These are phyloP conservation scores for Boletellus sp. DNA, from an alignment of 1,284 basidiomycete species.

Conservation along the genomic window DNA sequence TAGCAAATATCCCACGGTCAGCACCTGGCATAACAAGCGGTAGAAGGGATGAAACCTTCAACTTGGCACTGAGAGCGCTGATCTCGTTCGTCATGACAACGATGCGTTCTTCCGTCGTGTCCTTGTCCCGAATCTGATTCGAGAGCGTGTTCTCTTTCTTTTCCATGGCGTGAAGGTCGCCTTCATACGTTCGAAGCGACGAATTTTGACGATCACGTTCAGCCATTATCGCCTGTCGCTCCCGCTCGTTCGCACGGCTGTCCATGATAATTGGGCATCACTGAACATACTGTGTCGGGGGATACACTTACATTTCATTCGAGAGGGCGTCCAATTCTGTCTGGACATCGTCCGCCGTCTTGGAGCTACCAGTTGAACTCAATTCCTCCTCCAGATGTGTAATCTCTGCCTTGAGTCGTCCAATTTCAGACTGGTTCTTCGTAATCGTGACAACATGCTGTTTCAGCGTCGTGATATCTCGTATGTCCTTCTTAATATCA, in stretches of 20 bases:
- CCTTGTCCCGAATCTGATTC: slow-evolving; percentile 62
- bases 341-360: slow-evolving; percentile 84
- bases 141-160: slow-evolving; percentile 60
- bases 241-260: slow-evolving; percentile 71
- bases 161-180: slow-evolving; percentile 59
- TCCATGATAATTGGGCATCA: not conserved
- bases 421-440: slow-evolving; percentile 63
- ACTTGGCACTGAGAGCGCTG: slow-evolving; percentile 35
- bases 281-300: not conserved
- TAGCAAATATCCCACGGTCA: slow-evolving; percentile 28
- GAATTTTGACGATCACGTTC: slow-evolving; percentile 70
- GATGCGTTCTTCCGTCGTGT: slow-evolving; percentile 58
- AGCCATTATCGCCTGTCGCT: slow-evolving; percentile 53
- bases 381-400: slow-evolving; percentile 68
- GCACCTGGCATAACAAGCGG: not conserved
- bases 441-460: slow-evolving; percentile 62
- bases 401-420: slow-evolving; percentile 64
- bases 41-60: slow-evolving; percentile 39
- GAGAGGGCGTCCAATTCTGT: slow-evolving; percentile 63
- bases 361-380: slow-evolving; percentile 67
- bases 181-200: slow-evolving; percentile 53
- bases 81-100: slow-evolving; percentile 62
- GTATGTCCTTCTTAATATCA: slow-evolving; percentile 48
- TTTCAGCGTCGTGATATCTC: slow-evolving; percentile 65
- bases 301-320: slow-evolving; percentile 58